Conservation (phyloP, 371 early-diverging fungal genomes). For the Mucor plumbeus region DNA sequence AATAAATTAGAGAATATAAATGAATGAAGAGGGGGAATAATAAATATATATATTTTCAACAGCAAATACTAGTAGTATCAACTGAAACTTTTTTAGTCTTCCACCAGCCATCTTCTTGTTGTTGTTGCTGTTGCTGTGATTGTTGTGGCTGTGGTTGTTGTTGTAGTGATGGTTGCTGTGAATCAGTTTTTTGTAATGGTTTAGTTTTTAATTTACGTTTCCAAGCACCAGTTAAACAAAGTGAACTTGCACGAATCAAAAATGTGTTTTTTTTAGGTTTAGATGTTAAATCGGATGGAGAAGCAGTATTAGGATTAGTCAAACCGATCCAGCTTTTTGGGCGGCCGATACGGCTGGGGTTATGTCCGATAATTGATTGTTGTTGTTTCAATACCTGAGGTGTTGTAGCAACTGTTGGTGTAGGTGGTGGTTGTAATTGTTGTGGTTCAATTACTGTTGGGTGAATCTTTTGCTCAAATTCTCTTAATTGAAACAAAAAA, state of each 20-base stretch:
- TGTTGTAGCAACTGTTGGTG: conserved; percentile 6
- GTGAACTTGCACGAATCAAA: neutral
- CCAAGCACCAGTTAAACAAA: conserved; percentile 16
- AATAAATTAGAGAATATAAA: conserved; percentile 12
- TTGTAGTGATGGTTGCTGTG: neutral
- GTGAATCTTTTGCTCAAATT: conserved; percentile 59
- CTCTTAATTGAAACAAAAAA: conserved; percentile 79
- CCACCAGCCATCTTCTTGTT: conserved; percentile 22
- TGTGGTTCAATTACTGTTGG: neutral
- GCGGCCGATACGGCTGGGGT: neutral
- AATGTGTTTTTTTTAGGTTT: conserved; percentile 8
- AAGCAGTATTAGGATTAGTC: neutral
- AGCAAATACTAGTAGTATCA: conserved; percentile 17
- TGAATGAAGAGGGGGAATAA: conserved; percentile 12
- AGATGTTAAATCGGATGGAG: conserved; percentile 7
- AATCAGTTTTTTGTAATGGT: conserved; percentile 1
- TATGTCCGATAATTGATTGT: neutral
- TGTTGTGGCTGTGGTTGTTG: conserved; percentile 1
- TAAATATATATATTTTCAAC: conserved; percentile 12
- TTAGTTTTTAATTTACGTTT: conserved; percentile 18
- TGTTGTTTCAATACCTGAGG: neutral
- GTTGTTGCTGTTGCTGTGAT: conserved; percentile 1
- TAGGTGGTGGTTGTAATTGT: neutral
- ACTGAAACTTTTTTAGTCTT: conserved; percentile 21
- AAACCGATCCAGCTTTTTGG: conserved; percentile 16